Evolutionary conservation across 129 eudicot genomes (phyloP).

Genomic region (Kitagawia praeruptora): DNA sequence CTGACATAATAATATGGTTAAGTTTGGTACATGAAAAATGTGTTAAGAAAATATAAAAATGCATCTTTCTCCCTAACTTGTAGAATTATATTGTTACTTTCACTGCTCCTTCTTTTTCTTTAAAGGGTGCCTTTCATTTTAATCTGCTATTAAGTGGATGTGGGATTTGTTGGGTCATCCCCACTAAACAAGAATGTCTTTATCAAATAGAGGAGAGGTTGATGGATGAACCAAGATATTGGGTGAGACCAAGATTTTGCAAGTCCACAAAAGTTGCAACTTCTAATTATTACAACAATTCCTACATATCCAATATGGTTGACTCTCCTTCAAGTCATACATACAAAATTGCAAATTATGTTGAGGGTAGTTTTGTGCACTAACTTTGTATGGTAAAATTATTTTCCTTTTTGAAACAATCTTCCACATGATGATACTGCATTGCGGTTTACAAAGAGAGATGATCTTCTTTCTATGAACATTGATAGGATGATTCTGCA

Average conservation of each 20-base stretch:
- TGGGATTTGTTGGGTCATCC: not conserved
- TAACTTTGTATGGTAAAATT: not conserved
- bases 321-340: not conserved
- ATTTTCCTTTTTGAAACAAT: not conserved
- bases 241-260: slow-evolving; percentile 5
- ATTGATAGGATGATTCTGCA: not conserved
- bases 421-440: not conserved
- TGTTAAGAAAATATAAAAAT: not conserved
- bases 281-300: not conserved
- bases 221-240: not conserved
- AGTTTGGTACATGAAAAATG: not conserved
- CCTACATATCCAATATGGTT: not conserved
- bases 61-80: slow-evolving; percentile 1
- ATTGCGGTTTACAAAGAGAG: not conserved
- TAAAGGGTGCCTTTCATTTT: not conserved
- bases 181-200: slow-evolving; percentile 2
- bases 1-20: not conserved
- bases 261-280: not conserved
- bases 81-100: not conserved
- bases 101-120: not conserved
- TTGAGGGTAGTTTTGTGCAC: not conserved
- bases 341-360: not conserved
- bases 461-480: not conserved
- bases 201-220: not conserved
- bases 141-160: not conserved